Conservation (phyloP, 768 basidiomycete genomes). For the Phylloporus sp. region DNA sequence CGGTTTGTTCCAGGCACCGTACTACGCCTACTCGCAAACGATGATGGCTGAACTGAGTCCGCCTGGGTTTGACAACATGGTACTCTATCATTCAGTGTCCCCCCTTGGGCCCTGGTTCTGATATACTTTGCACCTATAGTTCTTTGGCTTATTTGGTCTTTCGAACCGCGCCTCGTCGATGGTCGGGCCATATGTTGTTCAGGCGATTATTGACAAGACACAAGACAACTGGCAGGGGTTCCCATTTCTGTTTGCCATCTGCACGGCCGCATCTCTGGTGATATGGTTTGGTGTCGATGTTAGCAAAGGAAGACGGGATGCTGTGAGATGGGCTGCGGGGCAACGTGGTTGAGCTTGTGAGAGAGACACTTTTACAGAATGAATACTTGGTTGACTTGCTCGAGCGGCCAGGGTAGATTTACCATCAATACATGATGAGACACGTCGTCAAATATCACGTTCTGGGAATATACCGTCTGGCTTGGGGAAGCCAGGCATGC, state of each 20-base stretch:
- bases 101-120: neutral
- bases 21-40: conserved; percentile 82
- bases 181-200: conserved; percentile 83
- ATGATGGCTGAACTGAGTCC: conserved; percentile 90
- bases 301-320: conserved; percentile 57
- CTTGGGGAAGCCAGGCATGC: too few relatives aligned
- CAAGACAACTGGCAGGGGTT: conserved; percentile 82
- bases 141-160: conserved; percentile 84
- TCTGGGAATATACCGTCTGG: too few relatives aligned
- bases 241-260: conserved; percentile 77
- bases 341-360: conserved; percentile 22
- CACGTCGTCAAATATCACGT: too few relatives aligned
- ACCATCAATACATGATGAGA: too few relatives aligned
- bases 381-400: too few relatives aligned
- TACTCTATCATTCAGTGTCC: conserved; percentile 14
- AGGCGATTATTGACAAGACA: conserved; percentile 71
- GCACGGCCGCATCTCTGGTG: conserved; percentile 57
- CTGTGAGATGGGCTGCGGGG: conserved; percentile 50
- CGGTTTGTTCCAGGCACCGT: conserved; percentile 82
- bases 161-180: conserved; percentile 84
- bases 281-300: conserved; percentile 79
- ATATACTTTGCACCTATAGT: conserved; percentile 41
- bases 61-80: conserved; percentile 84
- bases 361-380: too few relatives aligned
- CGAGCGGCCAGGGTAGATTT: too few relatives aligned